These are phyloP conservation scores for Kalmanozyma brasiliensis DNA, from an alignment of 1,284 basidiomycete genomes.

Conservation along the genomic window DNA sequence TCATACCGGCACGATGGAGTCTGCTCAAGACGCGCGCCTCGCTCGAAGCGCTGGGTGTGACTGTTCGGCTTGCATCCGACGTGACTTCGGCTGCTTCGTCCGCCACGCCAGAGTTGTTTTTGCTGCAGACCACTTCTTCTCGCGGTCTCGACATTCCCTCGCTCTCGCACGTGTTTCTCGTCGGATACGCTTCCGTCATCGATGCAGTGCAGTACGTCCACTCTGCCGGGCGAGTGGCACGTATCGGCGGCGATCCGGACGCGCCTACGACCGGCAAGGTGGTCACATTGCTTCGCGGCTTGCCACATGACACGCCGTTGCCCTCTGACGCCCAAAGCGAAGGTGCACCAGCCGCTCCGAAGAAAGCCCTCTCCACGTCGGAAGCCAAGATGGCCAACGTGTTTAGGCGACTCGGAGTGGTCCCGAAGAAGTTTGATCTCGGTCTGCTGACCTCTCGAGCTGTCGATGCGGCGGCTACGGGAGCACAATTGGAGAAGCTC, in stretches of 20 bases:
- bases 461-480: not conserved
- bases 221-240: conserved; percentile 61
- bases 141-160: conserved; percentile 63
- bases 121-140: conserved; percentile 57
- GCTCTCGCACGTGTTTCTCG: conserved; percentile 63
- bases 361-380: conserved; percentile 32
- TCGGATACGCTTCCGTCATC: conserved; percentile 57
- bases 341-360: not conserved
- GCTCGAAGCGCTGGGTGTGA: conserved; percentile 57
- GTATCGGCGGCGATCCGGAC: conserved; percentile 42
- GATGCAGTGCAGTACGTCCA: conserved; percentile 64
- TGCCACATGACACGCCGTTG: conserved; percentile 31
- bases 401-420: conserved; percentile 51
- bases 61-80: conserved; percentile 38
- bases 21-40: conserved; percentile 41
- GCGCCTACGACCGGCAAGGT: conserved; percentile 46
- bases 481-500: not conserved
- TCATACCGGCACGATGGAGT: conserved; percentile 63
- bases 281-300: conserved; percentile 57
- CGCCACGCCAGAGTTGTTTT: conserved; percentile 37
- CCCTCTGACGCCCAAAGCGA: conserved; percentile 13
- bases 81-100: not conserved
- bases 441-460: conserved; percentile 20
- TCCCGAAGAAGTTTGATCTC: conserved; percentile 45
- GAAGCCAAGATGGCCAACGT: conserved; percentile 60